Percentiles rank a stretch among this genome's conserved stretches.
phyloP scores from a whole-genome alignment of 768 basidiomycete genomes.

The Xanthoconium purpureum region DNA sequence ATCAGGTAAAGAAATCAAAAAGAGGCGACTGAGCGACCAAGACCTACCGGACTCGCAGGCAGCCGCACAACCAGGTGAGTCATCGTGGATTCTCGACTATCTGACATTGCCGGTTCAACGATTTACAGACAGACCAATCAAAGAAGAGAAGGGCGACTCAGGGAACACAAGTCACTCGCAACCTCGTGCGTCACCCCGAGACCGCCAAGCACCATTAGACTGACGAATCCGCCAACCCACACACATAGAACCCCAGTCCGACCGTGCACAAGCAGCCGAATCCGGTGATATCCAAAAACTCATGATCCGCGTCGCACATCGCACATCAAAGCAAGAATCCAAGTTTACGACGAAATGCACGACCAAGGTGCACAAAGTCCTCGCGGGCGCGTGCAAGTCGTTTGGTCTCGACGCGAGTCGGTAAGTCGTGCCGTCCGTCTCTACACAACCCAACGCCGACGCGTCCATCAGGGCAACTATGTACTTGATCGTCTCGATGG shows the following conservation, averaged over 20 bases:
- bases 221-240: not conserved
- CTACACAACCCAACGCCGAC: not conserved
- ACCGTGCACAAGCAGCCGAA: not conserved
- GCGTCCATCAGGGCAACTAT: conserved; percentile 18
- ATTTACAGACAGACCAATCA: conserved; percentile 14
- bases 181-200: conserved; percentile 9
- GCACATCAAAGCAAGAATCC: conserved; percentile 27
- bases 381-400: conserved; percentile 29
- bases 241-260: conserved; percentile 5
- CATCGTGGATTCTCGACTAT: not conserved
- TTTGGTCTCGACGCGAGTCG: conserved; percentile 21
- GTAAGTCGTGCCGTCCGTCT: conserved; percentile 14
- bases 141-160: conserved; percentile 14
- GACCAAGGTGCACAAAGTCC: conserved; percentile 31
- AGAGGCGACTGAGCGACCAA: not conserved
- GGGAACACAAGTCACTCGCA: not conserved
- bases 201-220: not conserved
- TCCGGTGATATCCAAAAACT: conserved; percentile 12
- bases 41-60: not conserved
- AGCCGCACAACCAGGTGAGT: conserved; percentile 5
- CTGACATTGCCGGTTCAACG: not conserved
- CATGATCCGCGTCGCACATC: conserved; percentile 33
- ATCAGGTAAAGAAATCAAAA: conserved; percentile 4
- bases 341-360: conserved; percentile 31
- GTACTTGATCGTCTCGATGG: conserved; percentile 24